Base-by-base conservation (phyloP, 805 yeast species). In the Cyberlindnera nakhonratchasimensis region DNA sequence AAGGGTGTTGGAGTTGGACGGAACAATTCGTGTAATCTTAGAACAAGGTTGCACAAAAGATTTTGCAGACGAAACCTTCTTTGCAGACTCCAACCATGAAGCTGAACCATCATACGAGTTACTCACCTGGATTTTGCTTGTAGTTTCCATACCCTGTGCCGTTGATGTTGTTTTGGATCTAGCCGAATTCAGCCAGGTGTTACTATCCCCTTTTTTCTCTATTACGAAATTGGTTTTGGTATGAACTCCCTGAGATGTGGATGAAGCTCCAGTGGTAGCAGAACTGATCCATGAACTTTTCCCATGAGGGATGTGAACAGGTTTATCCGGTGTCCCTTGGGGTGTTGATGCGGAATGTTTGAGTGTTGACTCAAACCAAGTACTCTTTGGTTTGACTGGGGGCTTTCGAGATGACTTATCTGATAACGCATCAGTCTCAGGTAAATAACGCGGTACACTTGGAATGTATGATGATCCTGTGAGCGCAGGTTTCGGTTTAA, bases 11-110 rank as follows among this genome's bases (percentile, higher is more conserved):
- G 51, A 41, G 34, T 51, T 50, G 46, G 53, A 54, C 47, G 59
- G 63, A 42, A 46, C 50, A 29, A 50, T 57, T 55, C 62, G 69
- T 51, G 60, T 63, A 54, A 54, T 44, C 59, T 48, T 55, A 39
- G 65, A 31, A 39, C 40, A 45, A 25, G 35, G 34, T 13, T 28
- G 21, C n/a, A 37, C 37, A 12, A 40, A 31, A 10, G 39, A 25
- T 8, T 36, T 39, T 19, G 47, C 23, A 0, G 43, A 22, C 6
- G 41, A 35, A 5, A 35, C 36, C 28, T 42, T 50, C 22, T 43
- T 44, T 2, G 57, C 58, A 13, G 61, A 56, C 17, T 50, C 50
- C 14, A 54, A 26, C 59, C 59, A 56, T 14, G 59, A 48, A 9
- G 41, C 34, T 11, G 30, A 37, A 4, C 29, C 26, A 5, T 42